A percentile compares a stretch with the other conserved stretches of the same genome.
These are phyloP conservation scores for Fusarium camptoceras DNA, from an alignment of 2,329 filamentous ascomycete genomes.

Conservation along the genomic window DNA sequence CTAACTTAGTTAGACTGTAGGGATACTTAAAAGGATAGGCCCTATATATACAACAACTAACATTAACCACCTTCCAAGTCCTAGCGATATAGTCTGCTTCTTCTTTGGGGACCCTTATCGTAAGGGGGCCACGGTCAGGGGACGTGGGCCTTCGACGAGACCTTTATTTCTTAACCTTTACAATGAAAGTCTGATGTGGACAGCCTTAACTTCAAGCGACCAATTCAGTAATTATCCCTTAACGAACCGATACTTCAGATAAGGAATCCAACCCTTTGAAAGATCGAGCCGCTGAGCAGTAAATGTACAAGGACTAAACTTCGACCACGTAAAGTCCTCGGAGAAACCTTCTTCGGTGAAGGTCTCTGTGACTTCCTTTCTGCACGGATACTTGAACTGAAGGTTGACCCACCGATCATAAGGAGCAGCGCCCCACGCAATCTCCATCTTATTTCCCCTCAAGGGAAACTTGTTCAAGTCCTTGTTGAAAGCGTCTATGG, in stretches of 20 bases:
- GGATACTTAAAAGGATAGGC: too few species aligned
- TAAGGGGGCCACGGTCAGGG: too few species aligned
- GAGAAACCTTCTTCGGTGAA: slow-evolving; percentile 20
- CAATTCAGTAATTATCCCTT: slow-evolving; percentile 1
- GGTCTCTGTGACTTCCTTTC: slow-evolving; percentile 13
- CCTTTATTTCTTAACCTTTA: not conserved
- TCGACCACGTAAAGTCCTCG: slow-evolving; percentile 23
- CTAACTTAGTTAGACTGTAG: too few species aligned
- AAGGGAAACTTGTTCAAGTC: slow-evolving; percentile 28
- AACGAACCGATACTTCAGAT: slow-evolving; percentile 34
- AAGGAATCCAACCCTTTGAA: slow-evolving; percentile 29
- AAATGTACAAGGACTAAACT: slow-evolving; percentile 24
- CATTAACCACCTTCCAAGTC: too few species aligned
- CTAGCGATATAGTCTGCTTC: too few species aligned
- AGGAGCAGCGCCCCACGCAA: slow-evolving; percentile 16
- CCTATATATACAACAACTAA: too few species aligned
- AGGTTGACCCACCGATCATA: slow-evolving; percentile 30
- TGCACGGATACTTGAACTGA: slow-evolving; percentile 34
- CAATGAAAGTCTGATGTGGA: not conserved
- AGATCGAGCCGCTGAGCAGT: slow-evolving; percentile 23
- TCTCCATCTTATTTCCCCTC: slow-evolving; percentile 21
- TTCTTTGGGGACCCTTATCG: too few species aligned
- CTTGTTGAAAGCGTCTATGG: slow-evolving; percentile 14
- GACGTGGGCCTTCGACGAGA: too few species aligned
- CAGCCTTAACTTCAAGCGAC: not conserved